Percentiles rank a stretch among this genome's conserved stretches.
Evolutionary conservation across 2,329 filamentous ascomycete species (phyloP).

Genomic region (Fusarium metavorans): DNA sequence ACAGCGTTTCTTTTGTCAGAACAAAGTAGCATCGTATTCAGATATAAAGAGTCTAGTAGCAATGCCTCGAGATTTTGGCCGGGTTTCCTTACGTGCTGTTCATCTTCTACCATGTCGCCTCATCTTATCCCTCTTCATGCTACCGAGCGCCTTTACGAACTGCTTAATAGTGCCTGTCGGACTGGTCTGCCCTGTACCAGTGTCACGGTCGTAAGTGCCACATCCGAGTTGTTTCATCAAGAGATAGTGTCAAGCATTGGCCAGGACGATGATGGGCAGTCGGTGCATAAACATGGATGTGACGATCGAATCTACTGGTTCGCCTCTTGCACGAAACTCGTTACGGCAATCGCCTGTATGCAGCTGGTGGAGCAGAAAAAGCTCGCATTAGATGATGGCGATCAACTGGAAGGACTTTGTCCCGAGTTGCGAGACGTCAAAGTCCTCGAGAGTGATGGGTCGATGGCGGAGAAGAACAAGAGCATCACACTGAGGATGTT

Average conservation of each 20-base stretch:
- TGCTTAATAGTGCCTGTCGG: neutral
- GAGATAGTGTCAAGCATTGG: neutral
- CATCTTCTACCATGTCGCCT: neutral
- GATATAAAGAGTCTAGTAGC: neutral
- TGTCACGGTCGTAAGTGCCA: neutral
- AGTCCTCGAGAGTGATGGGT: neutral
- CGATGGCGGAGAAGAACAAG: neutral
- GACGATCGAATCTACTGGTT: neutral
- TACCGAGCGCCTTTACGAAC: neutral
- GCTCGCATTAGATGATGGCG: neutral
- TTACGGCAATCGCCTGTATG: neutral
- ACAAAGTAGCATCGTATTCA: neutral
- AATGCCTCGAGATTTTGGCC: neutral
- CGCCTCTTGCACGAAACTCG: neutral
- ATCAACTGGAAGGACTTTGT: neutral
- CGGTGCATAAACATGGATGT: neutral
- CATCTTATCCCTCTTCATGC: neutral
- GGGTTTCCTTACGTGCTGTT: neutral
- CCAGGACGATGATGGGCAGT: neutral
- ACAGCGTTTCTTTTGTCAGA: neutral
- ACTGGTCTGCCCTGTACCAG: neutral
- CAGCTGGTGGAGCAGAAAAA: neutral
- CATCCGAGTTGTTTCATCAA: neutral
- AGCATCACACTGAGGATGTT: neutral
- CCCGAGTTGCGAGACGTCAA: neutral